Percentiles rank a stretch among this genome's conserved stretches.
Evolutionary conservation across 257 asterid genomes (phyloP).

Genomic region (Lantana camara): DNA sequence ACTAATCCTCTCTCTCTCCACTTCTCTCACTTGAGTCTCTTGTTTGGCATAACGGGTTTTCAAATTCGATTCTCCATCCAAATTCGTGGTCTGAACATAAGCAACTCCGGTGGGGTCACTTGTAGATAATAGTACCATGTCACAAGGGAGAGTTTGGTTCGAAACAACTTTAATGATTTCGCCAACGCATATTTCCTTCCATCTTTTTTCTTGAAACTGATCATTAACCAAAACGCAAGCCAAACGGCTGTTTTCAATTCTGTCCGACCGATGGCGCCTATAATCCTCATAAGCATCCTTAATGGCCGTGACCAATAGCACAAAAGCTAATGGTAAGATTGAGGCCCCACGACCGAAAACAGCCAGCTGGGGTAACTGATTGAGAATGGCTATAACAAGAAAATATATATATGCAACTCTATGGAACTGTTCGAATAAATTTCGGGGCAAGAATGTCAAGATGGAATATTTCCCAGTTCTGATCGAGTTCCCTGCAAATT

Average conservation of each 20-base stretch:
- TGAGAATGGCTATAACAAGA: conserved; percentile 72
- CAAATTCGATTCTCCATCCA: conserved; percentile 82
- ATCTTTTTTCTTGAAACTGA: conserved; percentile 51
- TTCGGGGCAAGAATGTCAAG: conserved; percentile 77
- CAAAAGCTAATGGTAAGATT: conserved; percentile 65
- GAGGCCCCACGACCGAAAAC: conserved; percentile 81
- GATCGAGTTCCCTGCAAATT: conserved; percentile 59
- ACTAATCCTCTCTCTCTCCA: conserved; percentile 39
- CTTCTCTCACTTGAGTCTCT: conserved; percentile 61
- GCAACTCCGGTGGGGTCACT: conserved; percentile 85
- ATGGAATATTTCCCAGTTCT: conserved; percentile 67
- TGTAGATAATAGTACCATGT: conserved; percentile 73
- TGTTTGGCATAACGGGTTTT: conserved; percentile 86
- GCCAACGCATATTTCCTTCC: conserved; percentile 71
- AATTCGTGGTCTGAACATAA: conserved; percentile 69
- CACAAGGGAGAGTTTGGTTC: conserved; percentile 74
- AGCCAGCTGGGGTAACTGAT: conserved; percentile 83
- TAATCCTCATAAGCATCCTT: conserved; percentile 79
- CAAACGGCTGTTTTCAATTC: conserved; percentile 61
- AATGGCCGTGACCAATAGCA: conserved; percentile 65
- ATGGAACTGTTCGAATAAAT: conserved; percentile 80
- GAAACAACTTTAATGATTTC: conserved; percentile 61
- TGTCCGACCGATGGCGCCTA: conserved; percentile 75
- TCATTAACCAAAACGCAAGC: conserved; percentile 58
- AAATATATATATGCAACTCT: conserved; percentile 81